Conservation (phyloP, 768 basidiomycete genomes). For the Dioszegia aurantiaca region DNA sequence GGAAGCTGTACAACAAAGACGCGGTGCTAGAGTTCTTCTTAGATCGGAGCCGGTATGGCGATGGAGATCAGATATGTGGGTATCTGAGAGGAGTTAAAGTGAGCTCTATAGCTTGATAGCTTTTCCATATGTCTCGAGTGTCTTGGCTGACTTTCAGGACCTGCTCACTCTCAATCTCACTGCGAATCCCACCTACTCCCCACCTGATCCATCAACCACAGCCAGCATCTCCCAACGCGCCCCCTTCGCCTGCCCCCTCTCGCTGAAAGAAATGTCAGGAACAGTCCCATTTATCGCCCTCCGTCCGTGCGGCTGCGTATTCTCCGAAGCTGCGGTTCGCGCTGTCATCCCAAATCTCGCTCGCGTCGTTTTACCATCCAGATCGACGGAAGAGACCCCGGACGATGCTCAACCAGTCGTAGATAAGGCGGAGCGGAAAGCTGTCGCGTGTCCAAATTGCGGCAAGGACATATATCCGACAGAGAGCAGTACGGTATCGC, state of each 20-base stretch:
- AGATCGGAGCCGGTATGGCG: constrained; percentile 77
- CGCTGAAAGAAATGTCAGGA: constrained; percentile 93
- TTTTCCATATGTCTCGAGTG: too few relatives aligned
- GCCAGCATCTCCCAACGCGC: constrained; percentile 56
- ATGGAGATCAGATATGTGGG: constrained; percentile 86
- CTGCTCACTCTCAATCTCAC: constrained; percentile 80
- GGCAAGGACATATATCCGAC: constrained; percentile 40
- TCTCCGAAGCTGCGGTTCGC: constrained; percentile 77
- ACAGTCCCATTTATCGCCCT: constrained; percentile 82
- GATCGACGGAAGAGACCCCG: constrained; percentile 52
- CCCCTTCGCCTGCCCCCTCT: constrained; percentile 85
- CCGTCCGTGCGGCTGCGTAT: constrained; percentile 81
- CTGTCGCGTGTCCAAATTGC: constrained; percentile 42
- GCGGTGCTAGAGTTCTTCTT: constrained; percentile 85
- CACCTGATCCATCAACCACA: constrained; percentile 50
- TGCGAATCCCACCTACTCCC: constrained; percentile 61
- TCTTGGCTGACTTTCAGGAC: constrained; percentile 59
- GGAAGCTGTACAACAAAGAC: constrained; percentile 96
- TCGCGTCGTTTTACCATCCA: constrained; percentile 54
- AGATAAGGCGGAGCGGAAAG: constrained; percentile 14
- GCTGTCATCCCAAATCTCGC: constrained; percentile 76
- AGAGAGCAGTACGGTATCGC: constrained; percentile 18
- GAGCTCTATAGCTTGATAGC: constrained; percentile 41
- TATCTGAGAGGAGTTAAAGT: constrained; percentile 89
- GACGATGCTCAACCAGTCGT: constrained; percentile 27